Base-by-base conservation (phyloP, 768 basidiomycete genomes). In the Tylopilus plumbeoviolaceoides region DNA sequence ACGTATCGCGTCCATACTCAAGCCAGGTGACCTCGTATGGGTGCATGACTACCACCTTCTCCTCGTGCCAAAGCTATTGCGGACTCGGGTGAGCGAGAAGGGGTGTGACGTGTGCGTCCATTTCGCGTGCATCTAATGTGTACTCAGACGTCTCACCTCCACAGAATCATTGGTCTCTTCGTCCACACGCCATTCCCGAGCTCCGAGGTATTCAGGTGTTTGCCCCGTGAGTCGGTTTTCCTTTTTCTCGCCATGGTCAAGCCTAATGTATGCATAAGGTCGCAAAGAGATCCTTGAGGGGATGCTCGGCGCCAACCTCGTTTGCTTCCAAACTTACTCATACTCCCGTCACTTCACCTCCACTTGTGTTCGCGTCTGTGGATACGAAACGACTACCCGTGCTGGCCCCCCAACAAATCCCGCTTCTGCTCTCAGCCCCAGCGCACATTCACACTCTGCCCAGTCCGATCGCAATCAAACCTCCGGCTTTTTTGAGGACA, bases 161-260 rank as follows among this genome's bases (percentile, higher is more conserved):
- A 11, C 43, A 68, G 66, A 17, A 81, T 85, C 55, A 75, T 95
- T 39, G 95, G 95, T 4, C 81, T 99, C 55, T 99, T 98, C 72
- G 88, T 98, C 42, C 95, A 99, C 72, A 98, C 95, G 1, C 95
- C 95, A 12, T 98, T 98, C 85, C 95, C 95, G 5, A 91, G 87
- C 66, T 91, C 88, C 56, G 95, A 99, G 65, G 88, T 98, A 58
- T 99, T 98, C 78, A 78, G 95, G 50, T 95, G 91, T 70, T 73
- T 97, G 39, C 93, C 94, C 2, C 83, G 91, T 89, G 59, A 69
- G 87, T 81, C 15, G 30, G 14, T 15, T 15, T 0, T 4, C 18
- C 1, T 3, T 17, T 23, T 55, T 1, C n/a, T 23, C n/a, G 7
- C 31, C 18, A 39, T 31, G 20, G 14, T 31, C 20, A 21, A 10